Evolutionary conservation across 2,329 filamentous ascomycete genomes (phyloP).

Genomic region (Alternaria rosae): DNA sequence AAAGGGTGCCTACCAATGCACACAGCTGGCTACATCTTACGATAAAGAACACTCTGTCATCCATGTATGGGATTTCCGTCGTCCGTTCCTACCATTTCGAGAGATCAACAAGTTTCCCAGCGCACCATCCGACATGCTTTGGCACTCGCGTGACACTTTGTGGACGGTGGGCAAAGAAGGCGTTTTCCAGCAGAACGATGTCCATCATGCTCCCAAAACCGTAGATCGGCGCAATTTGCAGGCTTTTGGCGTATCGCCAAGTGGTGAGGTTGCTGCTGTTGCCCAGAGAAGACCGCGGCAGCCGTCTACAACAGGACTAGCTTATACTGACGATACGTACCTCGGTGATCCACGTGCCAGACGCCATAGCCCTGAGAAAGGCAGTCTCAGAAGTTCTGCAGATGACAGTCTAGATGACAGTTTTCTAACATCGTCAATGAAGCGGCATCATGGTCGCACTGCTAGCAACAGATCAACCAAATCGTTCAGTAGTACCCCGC

Average conservation of each 20-base stretch:
- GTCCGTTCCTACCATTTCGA: conserved; percentile 67
- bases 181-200: conserved; percentile 68
- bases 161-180: conserved; percentile 71
- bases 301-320: conserved; percentile 51
- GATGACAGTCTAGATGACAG: conserved; percentile 66
- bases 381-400: conserved; percentile 58
- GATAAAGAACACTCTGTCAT: conserved; percentile 67
- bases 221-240: conserved; percentile 65
- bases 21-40: conserved; percentile 68
- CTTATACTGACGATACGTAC: conserved; percentile 48
- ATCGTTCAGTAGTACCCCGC: conserved; percentile 63
- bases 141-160: conserved; percentile 69
- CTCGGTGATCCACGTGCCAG: conserved; percentile 54
- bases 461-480: conserved; percentile 58
- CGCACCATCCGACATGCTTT: conserved; percentile 67
- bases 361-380: conserved; percentile 56
- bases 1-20: conserved; percentile 65
- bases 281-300: conserved; percentile 59
- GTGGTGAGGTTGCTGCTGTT: conserved; percentile 64
- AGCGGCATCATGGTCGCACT: conserved; percentile 56
- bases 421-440: conserved; percentile 59
- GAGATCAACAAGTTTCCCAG: conserved; percentile 65
- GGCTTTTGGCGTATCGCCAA: conserved; percentile 64
- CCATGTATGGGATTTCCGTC: conserved; percentile 70
- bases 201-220: conserved; percentile 66